Base-by-base conservation (phyloP, 257 asterid species). In the Solanum chiquidenum region DNA sequence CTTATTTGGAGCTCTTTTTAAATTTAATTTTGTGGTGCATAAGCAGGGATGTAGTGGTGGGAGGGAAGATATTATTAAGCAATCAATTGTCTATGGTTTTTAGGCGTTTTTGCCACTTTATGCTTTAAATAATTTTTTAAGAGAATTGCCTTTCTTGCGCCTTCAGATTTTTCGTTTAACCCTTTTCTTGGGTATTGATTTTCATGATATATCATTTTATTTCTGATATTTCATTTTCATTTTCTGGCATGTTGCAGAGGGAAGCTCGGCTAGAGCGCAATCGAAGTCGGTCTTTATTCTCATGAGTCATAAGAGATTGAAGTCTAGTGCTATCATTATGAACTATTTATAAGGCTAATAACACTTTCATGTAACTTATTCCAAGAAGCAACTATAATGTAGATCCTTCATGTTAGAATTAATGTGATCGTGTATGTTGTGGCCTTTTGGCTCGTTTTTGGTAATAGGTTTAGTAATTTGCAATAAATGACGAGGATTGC, bases 201-300 rank as follows among this genome's bases (percentile, higher is more conserved):
- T 60, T 83, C 73, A 29, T 49, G 16, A 12, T 9, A 42, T 16
- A 0, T 11, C 12, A 82, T 82, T 80, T 79, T 68, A 71, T 52
- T 80, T 66, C 64, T 34, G 6, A 13, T 6, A n/a, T 31, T 21
- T 7, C 29, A 72, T 58, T 83, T 72, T 31, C 89, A 31, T 49
- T 74, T 66, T 37, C 58, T 86, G 90, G 91, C 75, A 87, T 88
- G 49, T 86, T 86, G 86, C 95, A 97, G 99, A 95, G 99, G 92
- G 99, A 97, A 92, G 99, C 97, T 21, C 94, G 98, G 88, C 89
- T 97, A 87, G 99, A 97, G 89, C 98, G 98, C 86, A 97, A 97
- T 91, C 89, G 92, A 88, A 94, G 74, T 72, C 95, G 98, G 5
- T 94, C 98, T 55, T 86, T 97, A 58, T 97, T 95, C 87, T 95